phyloP scores from a whole-genome alignment of 257 asterid genomes.

The Fraxinus americana region DNA sequence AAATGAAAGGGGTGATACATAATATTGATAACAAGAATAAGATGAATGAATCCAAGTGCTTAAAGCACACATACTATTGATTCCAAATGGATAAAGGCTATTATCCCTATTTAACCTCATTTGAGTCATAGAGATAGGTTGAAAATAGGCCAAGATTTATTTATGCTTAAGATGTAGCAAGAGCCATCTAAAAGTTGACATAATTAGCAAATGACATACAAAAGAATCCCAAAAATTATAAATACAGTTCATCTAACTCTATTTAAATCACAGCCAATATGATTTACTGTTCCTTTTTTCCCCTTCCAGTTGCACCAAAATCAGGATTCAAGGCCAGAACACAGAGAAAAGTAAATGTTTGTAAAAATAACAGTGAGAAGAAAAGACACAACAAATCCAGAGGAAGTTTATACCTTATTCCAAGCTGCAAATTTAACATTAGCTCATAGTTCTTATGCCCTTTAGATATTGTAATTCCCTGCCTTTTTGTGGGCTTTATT shows the following conservation, averaged over 20 bases:
- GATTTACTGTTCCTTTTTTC: not conserved
- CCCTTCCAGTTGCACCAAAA: not conserved
- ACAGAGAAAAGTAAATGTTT: not conserved
- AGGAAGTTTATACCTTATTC: constrained; percentile 66
- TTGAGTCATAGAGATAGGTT: not conserved
- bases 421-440: constrained; percentile 94
- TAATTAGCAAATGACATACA: not conserved
- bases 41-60: not conserved
- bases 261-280: too few species aligned
- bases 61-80: not conserved
- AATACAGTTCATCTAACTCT: not conserved
- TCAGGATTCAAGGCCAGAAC: not conserved
- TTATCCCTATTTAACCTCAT: not conserved
- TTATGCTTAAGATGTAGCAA: not conserved
- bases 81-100: too few species aligned
- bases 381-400: not conserved
- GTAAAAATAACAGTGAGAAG: not conserved
- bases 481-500: constrained; percentile 58
- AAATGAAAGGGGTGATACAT: not conserved
- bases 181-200: not conserved
- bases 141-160: too few species aligned
- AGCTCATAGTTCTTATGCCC: constrained; percentile 90
- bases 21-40: not conserved
- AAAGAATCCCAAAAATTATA: not conserved
- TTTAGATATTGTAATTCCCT: constrained; percentile 68